A percentile compares a stretch with the other conserved stretches of the same genome.
phyloP scores from a whole-genome alignment of 2,329 filamentous ascomycete species.

The Tolypocladium paradoxum region DNA sequence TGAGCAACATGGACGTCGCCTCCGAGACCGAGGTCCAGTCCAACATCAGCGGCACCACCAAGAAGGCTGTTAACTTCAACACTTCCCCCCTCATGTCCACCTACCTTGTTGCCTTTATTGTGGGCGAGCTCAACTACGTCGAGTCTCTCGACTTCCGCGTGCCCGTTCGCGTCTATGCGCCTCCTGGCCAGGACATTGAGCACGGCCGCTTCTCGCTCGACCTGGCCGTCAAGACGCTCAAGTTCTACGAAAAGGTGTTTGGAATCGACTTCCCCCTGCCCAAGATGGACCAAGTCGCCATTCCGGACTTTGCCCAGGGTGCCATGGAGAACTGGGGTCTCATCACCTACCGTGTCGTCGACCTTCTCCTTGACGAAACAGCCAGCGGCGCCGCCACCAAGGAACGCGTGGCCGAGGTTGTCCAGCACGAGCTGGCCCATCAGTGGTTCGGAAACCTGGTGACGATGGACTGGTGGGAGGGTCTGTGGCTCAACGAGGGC shows the following conservation, averaged over 20 bases:
- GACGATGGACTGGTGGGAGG: slow-evolving; percentile 98
- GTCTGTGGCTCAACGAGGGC: slow-evolving; percentile 90
- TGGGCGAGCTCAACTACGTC: slow-evolving; percentile 88
- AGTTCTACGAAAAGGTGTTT: slow-evolving; percentile 77
- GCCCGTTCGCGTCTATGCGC: slow-evolving; percentile 88
- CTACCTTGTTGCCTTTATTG: slow-evolving; percentile 86
- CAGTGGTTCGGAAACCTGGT: slow-evolving; percentile 98
- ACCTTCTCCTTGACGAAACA: slow-evolving; percentile 79
- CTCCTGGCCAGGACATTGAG: slow-evolving; percentile 79
- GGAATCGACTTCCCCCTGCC: slow-evolving; percentile 55
- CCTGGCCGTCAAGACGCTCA: slow-evolving; percentile 77
- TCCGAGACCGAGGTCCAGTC: slow-evolving; percentile 57
- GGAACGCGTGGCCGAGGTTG: slow-evolving; percentile 87
- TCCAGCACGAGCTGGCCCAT: slow-evolving; percentile 93
- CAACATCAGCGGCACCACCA: slow-evolving; percentile 32
- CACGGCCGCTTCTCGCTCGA: slow-evolving; percentile 86
- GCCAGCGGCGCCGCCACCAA: slow-evolving; percentile 80
- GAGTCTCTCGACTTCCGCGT: slow-evolving; percentile 87
- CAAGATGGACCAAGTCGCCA: slow-evolving; percentile 60
- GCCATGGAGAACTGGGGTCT: slow-evolving; percentile 99
- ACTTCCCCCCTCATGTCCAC: slow-evolving; percentile 91
- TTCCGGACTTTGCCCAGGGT: slow-evolving; percentile 89
- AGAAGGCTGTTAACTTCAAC: slow-evolving; percentile 80
- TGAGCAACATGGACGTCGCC: slow-evolving; percentile 95
- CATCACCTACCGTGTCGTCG: slow-evolving; percentile 84